Evolutionary conservation across 164 flowering plant species (phyloP).

Genomic region (Umbilicus rupestris): DNA sequence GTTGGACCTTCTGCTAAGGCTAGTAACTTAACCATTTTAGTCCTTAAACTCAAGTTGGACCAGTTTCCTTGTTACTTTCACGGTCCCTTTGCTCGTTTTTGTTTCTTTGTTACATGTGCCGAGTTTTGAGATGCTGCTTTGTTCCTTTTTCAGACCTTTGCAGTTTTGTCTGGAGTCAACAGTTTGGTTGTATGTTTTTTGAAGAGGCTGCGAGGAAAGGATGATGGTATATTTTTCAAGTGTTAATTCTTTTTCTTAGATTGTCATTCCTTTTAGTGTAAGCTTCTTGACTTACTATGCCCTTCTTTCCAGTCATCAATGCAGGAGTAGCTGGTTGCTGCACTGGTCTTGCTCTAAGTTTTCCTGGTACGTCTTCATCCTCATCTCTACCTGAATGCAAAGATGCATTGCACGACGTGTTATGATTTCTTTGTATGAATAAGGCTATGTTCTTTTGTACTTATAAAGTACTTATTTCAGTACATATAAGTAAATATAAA

Average conservation of each 20-base stretch:
- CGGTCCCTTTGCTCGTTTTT: too few species aligned
- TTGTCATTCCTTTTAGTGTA: neutral
- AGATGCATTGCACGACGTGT: neutral
- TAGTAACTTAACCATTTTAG: neutral
- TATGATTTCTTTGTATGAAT: too few species aligned
- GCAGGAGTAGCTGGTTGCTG: conserved; percentile 98
- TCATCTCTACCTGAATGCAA: neutral
- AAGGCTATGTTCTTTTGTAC: too few species aligned
- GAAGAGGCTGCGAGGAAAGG: conserved; percentile 84
- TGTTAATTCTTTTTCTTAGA: neutral
- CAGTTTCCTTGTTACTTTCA: neutral
- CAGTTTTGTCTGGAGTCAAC: conserved; percentile 87
- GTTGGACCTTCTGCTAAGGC: conserved; percentile 91
- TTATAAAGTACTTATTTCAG: too few species aligned
- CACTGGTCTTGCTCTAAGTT: conserved; percentile 89
- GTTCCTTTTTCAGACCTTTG: conserved; percentile 56
- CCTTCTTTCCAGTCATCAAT: conserved; percentile 49
- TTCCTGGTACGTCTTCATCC: conserved; percentile 55
- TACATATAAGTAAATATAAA: too few species aligned
- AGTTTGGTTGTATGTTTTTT: conserved; percentile 83
- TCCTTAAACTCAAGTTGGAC: neutral
- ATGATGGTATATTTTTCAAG: conserved; percentile 55
- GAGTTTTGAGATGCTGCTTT: neutral
- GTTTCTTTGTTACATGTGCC: too few species aligned
- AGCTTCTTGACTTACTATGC: conserved; percentile 10